phyloP scores from a whole-genome alignment of 257 asterid genomes.

The Nicotiana tabacum region DNA sequence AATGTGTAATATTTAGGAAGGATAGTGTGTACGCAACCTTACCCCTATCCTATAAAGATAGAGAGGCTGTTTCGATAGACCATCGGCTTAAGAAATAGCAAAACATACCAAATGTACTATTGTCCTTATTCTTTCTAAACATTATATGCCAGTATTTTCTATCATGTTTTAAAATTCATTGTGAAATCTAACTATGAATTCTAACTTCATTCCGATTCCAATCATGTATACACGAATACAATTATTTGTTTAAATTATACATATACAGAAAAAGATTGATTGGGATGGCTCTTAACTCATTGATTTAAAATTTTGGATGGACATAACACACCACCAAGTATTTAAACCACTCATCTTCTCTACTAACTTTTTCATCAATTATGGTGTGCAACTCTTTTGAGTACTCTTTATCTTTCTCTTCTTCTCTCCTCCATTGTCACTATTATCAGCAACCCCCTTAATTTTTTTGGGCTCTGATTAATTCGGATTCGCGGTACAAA shows the following conservation, averaged over 20 bases:
- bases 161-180: neutral
- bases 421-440: neutral
- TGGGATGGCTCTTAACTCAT: neutral
- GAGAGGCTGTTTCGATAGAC: no score
- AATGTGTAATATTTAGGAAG: no score
- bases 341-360: constrained; percentile 20
- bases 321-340: neutral
- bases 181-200: neutral
- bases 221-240: neutral
- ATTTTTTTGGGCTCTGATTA: no score
- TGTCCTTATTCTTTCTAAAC: neutral
- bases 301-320: neutral
- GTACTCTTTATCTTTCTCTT: neutral
- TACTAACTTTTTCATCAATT: neutral
- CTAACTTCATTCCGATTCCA: neutral
- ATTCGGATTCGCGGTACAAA: no score
- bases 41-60: no score
- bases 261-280: neutral
- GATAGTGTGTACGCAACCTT: no score
- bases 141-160: neutral
- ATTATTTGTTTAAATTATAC: neutral
- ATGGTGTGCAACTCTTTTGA: constrained; percentile 28
- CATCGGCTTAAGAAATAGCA: no score
- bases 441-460: constrained; percentile 9
- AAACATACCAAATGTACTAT: no score